A percentile compares a stretch with the other conserved stretches of the same genome.
These are phyloP conservation scores for Candida pini DNA, from an alignment of 805 yeast species.

Conservation along the genomic window DNA sequence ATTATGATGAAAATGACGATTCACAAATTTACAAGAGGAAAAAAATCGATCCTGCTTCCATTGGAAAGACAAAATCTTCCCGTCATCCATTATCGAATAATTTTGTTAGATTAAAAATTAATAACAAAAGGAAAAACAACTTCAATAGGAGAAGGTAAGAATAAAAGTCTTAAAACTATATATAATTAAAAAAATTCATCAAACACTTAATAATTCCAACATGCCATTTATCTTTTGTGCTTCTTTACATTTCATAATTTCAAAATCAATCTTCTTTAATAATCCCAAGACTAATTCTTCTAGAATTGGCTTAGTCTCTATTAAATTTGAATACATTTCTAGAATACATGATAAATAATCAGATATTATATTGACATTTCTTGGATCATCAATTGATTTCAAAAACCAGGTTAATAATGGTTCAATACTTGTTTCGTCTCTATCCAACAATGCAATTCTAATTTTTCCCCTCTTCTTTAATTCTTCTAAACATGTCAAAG, in stretches of 20 bases:
- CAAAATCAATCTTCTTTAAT: conserved; percentile 55
- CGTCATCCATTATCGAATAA: conserved; percentile 29
- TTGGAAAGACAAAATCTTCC: conserved; percentile 15
- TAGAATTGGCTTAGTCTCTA: conserved; percentile 71
- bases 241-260: conserved; percentile 75
- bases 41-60: conserved; percentile 9
- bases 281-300: conserved; percentile 65
- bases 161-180: conserved; percentile 2
- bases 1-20: conserved; percentile 14
- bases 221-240: conserved; percentile 90
- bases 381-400: conserved; percentile 70
- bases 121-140: conserved; percentile 19
- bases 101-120: conserved; percentile 31
- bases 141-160: conserved; percentile 17
- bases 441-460: conserved; percentile 67
- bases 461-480: conserved; percentile 86
- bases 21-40: conserved; percentile 19
- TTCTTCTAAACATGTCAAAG: conserved; percentile 80
- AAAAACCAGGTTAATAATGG: conserved; percentile 83
- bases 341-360: conserved; percentile 64
- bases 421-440: conserved; percentile 77
- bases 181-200: conserved; percentile 15
- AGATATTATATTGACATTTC: conserved; percentile 57
- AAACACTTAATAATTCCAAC: conserved; percentile 73
- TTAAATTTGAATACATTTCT: conserved; percentile 69